Evolutionary conservation across 2,329 filamentous ascomycete genomes (phyloP), one percentile per base, ranked within the genome.

Genomic region (Penicillium oxalicum): DNA sequence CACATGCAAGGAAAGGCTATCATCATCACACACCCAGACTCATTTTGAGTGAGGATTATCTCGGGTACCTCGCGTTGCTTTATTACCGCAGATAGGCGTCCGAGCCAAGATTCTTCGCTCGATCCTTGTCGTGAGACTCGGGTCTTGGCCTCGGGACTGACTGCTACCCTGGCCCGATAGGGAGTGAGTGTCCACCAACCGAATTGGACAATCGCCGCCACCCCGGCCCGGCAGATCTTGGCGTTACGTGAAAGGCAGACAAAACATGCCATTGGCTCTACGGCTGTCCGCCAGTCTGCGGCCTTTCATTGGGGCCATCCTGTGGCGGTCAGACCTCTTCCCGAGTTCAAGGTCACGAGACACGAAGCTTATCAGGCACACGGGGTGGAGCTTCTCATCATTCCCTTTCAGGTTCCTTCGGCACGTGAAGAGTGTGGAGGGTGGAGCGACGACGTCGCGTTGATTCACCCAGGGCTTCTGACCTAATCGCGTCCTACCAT

Each of bases 211-310:
- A 32, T 36, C 35, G 32, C 43, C 43, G 43, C 43, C 42, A 44
- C 42, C 24, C 43, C 25, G 27, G 36, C 5, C 26, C 35, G 27
- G 34, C 9, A 37, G 43, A 45, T 45, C 43, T 39, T 45, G 43
- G 43, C 43, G 33, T 32, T 24, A 24, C 39, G 18, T 29, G 27
- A 29, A 9, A 13, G 9, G 32, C 12, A 39, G 9, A 27, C 29
- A 38, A 36, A 29, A 18, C 43, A 28, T 38, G 38, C 38, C 26
- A 34, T 32, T 32, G 29, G 29, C 29, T 32, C 8, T 32, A 32
- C 11, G 29, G 29, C 8, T 7, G 29, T 4, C 29, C 29, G 11
- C 29, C 11, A 4, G 29, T 32, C 29, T 32, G 29, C 7, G 11
- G 8, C 11, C 29, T 32, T 7, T 32, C 3, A 32, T 32, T 32